Percentiles rank a stretch among this genome's conserved stretches.
Evolutionary conservation across 306 rosid species (phyloP).

Genomic region (Prunus campanulata): DNA sequence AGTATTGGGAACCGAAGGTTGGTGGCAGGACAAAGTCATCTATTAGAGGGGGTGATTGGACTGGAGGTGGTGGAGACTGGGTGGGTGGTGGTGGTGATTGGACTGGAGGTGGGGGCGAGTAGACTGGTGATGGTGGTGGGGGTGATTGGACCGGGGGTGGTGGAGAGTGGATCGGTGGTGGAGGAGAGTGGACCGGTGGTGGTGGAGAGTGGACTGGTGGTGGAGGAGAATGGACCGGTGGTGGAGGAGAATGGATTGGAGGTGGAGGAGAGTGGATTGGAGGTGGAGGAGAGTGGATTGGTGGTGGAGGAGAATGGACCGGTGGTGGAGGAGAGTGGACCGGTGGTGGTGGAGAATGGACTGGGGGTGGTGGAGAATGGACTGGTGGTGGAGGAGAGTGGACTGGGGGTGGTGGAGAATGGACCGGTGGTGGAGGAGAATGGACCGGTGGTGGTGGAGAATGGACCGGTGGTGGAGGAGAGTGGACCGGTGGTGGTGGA

Average conservation of each 20-base stretch:
- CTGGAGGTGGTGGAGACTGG: neutral
- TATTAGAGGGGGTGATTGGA: constrained; percentile 6
- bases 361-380: neutral
- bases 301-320: neutral
- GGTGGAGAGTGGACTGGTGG: neutral
- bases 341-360: neutral
- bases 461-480: neutral
- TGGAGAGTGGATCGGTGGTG: too few relatives aligned
- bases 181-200: neutral
- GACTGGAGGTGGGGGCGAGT: neutral
- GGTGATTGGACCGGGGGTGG: neutral
- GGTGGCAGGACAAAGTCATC: constrained; percentile 29
- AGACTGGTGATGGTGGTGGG: neutral
- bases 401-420: neutral
- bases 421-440: neutral
- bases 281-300: neutral
- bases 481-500: neutral
- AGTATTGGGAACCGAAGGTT: constrained; percentile 29
- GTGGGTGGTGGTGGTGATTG: neutral
- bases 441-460: neutral
- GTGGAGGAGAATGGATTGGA: neutral
- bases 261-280: constrained; percentile 8
- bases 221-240: neutral
- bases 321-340: neutral
- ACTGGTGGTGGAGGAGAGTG: neutral